phyloP scores from a whole-genome alignment of 495 filamentous ascomycete genomes.

The Hyphodiscus hymeniophilus region DNA sequence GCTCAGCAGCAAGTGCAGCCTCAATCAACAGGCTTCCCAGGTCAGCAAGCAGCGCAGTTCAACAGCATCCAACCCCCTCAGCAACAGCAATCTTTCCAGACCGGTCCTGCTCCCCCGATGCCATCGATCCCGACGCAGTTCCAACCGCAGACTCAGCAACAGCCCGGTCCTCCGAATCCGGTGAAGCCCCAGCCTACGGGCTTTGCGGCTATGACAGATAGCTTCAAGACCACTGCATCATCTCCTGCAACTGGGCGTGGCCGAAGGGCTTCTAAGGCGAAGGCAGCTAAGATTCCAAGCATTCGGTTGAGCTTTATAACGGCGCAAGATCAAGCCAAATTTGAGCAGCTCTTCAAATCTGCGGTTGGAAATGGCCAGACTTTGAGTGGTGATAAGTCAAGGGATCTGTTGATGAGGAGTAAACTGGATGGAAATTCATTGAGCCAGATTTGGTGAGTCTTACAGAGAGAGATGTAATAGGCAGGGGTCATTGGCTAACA shows the following conservation, averaged over 20 bases:
- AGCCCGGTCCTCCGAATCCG: constrained; percentile 26
- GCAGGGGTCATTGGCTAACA: background rate
- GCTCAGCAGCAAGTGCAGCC: constrained; percentile 33
- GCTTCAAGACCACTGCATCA: constrained; percentile 54
- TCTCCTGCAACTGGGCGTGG: constrained; percentile 46
- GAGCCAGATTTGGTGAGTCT: constrained; percentile 74
- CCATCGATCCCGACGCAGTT: constrained; percentile 48
- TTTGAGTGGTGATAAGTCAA: constrained; percentile 84
- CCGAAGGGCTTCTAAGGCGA: constrained; percentile 31
- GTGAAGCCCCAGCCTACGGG: constrained; percentile 61
- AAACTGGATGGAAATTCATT: constrained; percentile 74
- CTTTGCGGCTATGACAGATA: constrained; percentile 78
- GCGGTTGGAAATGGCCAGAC: constrained; percentile 83
- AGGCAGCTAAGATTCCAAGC: constrained; percentile 72
- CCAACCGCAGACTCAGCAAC: constrained; percentile 24
- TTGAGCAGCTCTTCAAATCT: constrained; percentile 96
- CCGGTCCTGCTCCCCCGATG: constrained; percentile 40
- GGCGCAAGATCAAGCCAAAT: constrained; percentile 90
- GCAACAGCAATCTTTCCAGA: constrained; percentile 33
- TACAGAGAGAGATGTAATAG: background rate
- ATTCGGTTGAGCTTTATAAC: constrained; percentile 94
- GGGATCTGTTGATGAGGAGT: constrained; percentile 80
- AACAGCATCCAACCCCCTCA: constrained; percentile 39
- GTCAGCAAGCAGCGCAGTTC: constrained; percentile 33
- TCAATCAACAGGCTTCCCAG: background rate